phyloP scores from a whole-genome alignment of 176 grass and related monocot genomes.

The Oryza meyeriana region DNA sequence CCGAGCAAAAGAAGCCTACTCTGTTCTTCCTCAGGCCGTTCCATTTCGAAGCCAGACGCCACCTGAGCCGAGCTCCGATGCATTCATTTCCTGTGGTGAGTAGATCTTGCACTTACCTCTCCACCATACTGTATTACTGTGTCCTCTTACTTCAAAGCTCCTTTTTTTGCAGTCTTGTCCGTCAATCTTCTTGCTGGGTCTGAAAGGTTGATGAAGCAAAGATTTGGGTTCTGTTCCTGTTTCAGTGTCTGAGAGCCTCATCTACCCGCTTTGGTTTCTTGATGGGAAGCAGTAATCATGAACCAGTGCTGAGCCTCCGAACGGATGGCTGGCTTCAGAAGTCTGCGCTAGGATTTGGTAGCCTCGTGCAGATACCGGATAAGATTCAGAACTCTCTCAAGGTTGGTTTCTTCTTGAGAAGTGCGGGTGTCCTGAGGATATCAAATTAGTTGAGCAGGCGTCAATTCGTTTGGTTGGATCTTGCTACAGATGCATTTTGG shows the following conservation, averaged over 20 bases:
- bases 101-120: background rate
- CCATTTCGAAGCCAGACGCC: background rate
- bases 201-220: background rate
- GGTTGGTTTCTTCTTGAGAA: constrained; percentile 28
- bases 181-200: background rate
- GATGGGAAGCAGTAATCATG: constrained; percentile 41
- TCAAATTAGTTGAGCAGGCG: background rate
- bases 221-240: background rate
- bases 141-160: background rate
- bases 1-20: background rate
- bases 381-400: constrained; percentile 64
- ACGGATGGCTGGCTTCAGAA: constrained; percentile 14
- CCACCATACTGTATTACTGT: background rate
- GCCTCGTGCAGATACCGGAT: constrained; percentile 52
- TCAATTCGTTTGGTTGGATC: constrained; percentile 19
- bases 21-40: background rate
- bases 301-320: background rate
- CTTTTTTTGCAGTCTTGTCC: background rate
- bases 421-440: background rate
- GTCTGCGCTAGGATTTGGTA: constrained; percentile 24
- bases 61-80: background rate
- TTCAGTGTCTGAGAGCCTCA: background rate
- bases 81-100: background rate
- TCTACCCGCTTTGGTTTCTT: background rate
- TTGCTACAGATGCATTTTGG: constrained; percentile 49